Percentiles rank a stretch among this genome's conserved stretches.
phyloP scores from a whole-genome alignment of 129 eudicot species.

The Chrysanthemum seticuspe region DNA sequence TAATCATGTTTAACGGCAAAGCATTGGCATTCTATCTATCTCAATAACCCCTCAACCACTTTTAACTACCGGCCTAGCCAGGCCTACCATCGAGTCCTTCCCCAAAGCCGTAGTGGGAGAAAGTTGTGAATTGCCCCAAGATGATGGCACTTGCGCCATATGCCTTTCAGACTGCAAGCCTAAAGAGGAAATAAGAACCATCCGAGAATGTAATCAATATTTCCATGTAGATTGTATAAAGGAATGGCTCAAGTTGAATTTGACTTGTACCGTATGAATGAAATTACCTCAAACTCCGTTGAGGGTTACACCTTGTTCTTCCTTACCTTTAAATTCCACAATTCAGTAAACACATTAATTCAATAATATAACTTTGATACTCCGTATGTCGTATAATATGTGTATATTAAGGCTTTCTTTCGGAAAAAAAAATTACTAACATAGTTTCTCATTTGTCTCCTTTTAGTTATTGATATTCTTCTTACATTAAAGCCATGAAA shows the following conservation, averaged over 20 bases:
- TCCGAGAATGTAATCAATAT: constrained; percentile 54
- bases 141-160: constrained; percentile 43
- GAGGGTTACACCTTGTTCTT: constrained; percentile 32
- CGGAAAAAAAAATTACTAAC: no score
- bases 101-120: constrained; percentile 43
- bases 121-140: constrained; percentile 37
- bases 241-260: constrained; percentile 48
- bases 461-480: no score
- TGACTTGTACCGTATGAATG: constrained; percentile 50
- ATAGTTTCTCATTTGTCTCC: no score
- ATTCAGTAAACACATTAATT: no score
- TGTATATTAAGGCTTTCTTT: no score
- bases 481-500: no score
- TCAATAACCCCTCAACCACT: constrained; percentile 36
- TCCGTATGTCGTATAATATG: no score
- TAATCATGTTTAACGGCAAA: constrained; percentile 18
- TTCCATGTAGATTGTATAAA: constrained; percentile 49
- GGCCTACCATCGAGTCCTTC: constrained; percentile 40
- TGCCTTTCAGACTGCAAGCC: constrained; percentile 45
- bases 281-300: constrained; percentile 38
- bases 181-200: constrained; percentile 38
- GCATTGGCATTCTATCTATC: constrained; percentile 25
- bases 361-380: no score
- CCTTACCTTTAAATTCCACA: no score
- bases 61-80: constrained; percentile 40